Base-by-base conservation (phyloP, 805 yeast species). In the Yamadazyma akitaensis region DNA sequence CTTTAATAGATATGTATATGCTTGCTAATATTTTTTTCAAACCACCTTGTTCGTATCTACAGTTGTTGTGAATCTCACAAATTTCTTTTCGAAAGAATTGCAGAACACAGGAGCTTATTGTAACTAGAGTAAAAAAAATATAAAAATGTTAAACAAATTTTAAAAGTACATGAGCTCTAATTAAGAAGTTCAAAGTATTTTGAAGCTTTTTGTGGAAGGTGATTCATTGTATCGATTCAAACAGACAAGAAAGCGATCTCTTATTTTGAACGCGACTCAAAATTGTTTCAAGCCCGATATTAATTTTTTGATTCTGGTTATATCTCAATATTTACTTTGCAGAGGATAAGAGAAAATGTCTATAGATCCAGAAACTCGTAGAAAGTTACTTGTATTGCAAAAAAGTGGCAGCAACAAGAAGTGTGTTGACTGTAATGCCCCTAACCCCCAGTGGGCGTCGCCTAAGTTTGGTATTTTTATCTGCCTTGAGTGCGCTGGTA, bases 361-460 rank as follows among this genome's bases (percentile, higher is more conserved):
- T 25, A 94, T 91, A 46, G 96, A 91, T 63, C 97, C 97, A 14
- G 96, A 89, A 57, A 85, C 88, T 49, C 85, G 96, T 65, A 82
- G 96, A 62, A 82, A 85, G 62, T 74, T 88, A 35, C 61, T 72
- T 55, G 82, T 82, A 37, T 70, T 92, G 50, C 98, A 92, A 61
- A 89, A 89, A 62, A 73, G 74, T 40, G 96, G 92, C 24, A 84
- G 74, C 12, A 63, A 63, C 49, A 89, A 85, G 70, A 84, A 81
- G 64, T 94, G 99, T 68, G 85, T 89, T 65, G 99, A 94, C 65
- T 94, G 99, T 68, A 76, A 73, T 33, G 96, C 97, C 1, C 96
- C 96, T 49, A 92, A 91, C 63, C 99, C 99, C 9, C 99, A 94
- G 66, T 94, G 99, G 99, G 97, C 98, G 1, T 89, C 97, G 12